Conservation (phyloP, 2,329 filamentous ascomycete species). For the Diaporthe sp. region DNA sequence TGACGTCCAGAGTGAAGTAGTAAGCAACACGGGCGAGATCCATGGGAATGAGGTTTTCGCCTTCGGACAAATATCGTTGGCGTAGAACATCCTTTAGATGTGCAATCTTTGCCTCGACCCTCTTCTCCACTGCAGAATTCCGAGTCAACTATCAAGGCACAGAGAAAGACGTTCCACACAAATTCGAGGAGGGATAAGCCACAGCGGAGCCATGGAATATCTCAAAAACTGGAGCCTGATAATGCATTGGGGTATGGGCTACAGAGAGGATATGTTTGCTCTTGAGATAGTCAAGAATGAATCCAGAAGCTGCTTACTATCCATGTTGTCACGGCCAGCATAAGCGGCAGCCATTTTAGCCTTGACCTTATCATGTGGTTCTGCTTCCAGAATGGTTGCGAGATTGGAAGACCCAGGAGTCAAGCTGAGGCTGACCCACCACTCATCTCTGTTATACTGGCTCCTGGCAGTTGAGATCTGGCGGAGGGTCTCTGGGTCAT, state of each 20-base stretch:
- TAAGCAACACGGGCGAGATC: slow-evolving; percentile 60
- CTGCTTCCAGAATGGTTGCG: slow-evolving; percentile 4
- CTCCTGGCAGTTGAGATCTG: slow-evolving; percentile 10
- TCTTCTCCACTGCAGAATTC: neutral
- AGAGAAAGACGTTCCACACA: too few species aligned
- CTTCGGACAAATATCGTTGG: slow-evolving; percentile 10
- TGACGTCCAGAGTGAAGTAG: slow-evolving; percentile 64
- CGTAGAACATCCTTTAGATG: neutral
- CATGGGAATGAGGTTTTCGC: slow-evolving; percentile 43
- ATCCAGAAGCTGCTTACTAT: neutral
- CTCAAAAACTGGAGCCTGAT: too few species aligned
- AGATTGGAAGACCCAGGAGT: neutral
- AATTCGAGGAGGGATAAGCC: too few species aligned
- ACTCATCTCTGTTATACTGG: slow-evolving; percentile 21
- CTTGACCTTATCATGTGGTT: slow-evolving; percentile 16
- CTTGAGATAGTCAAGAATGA: too few species aligned
- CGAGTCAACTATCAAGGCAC: neutral
- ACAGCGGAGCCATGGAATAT: too few species aligned
- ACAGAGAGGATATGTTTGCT: too few species aligned
- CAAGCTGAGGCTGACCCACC: neutral
- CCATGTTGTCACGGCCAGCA: slow-evolving; percentile 9
- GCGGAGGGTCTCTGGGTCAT: slow-evolving; percentile 13
- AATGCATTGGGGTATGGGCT: too few species aligned
- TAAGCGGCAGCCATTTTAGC: slow-evolving; percentile 12
- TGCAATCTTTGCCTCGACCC: neutral